phyloP scores from a whole-genome alignment of 345 rosid species.

The Populus simonii region DNA sequence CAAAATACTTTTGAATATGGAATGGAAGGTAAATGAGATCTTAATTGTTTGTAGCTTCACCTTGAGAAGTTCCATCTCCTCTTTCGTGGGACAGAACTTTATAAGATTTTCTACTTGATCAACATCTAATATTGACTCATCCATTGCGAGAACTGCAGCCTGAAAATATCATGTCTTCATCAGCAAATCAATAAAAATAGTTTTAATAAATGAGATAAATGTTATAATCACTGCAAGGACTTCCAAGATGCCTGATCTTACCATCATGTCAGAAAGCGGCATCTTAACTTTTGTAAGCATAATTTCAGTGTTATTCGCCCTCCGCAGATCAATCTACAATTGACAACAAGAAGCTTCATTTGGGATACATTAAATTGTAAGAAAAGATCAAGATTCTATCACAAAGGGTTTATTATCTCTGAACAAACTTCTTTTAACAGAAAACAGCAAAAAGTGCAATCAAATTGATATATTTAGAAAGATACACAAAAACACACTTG shows the following conservation, averaged over 20 bases:
- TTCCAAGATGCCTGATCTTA: conserved; percentile 36
- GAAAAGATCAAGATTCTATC: neutral
- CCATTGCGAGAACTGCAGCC: conserved; percentile 98
- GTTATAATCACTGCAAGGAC: neutral
- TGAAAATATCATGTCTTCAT: conserved; percentile 24
- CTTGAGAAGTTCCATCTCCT: conserved; percentile 99
- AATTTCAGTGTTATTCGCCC: conserved; percentile 98
- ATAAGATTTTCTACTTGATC: conserved; percentile 99
- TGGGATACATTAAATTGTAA: neutral
- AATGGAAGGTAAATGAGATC: conserved; percentile 5
- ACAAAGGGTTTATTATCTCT: no score
- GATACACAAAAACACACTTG: neutral
- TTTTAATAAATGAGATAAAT: neutral
- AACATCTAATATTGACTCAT: conserved; percentile 81
- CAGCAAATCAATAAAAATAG: neutral
- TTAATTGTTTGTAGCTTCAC: conserved; percentile 38
- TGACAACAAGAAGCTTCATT: conserved; percentile 5
- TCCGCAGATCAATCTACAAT: conserved; percentile 83
- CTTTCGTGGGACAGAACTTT: conserved; percentile 96
- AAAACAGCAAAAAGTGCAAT: neutral
- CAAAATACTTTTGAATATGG: conserved; percentile 5
- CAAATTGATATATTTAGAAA: neutral
- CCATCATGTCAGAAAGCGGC: conserved; percentile 99
- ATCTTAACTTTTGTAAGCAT: conserved; percentile 99
- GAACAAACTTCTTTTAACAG: neutral